These are phyloP conservation scores for Colletotrichum sansevieriae DNA, from an alignment of 2,329 filamentous ascomycete species.

Conservation along the genomic window DNA sequence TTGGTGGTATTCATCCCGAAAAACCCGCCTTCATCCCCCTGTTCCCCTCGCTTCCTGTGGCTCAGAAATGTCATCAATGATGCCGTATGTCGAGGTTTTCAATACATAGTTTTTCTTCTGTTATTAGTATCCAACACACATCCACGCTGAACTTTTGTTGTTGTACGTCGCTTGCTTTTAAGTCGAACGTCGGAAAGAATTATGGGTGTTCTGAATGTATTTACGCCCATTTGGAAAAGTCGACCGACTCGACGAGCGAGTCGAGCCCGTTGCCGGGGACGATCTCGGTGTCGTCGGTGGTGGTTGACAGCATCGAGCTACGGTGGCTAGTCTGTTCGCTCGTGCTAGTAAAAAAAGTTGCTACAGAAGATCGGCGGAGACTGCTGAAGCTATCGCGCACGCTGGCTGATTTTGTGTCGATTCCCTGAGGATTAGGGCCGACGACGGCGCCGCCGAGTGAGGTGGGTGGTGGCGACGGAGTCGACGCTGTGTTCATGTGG, in stretches of 20 bases:
- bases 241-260: slow-evolving; percentile 53
- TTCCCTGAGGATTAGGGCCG: slow-evolving; percentile 34
- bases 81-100: slow-evolving; percentile 18
- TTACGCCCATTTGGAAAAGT: slow-evolving; percentile 56
- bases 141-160: slow-evolving; percentile 14
- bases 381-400: slow-evolving; percentile 73
- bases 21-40: slow-evolving; percentile 22
- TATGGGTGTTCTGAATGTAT: background rate
- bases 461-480: slow-evolving; percentile 49
- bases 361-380: slow-evolving; percentile 73
- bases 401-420: slow-evolving; percentile 59
- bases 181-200: slow-evolving; percentile 11
- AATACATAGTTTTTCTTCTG: slow-evolving; percentile 9
- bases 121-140: slow-evolving; percentile 14
- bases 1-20: slow-evolving; percentile 39
- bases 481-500: slow-evolving; percentile 46
- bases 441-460: slow-evolving; percentile 49
- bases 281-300: slow-evolving; percentile 68
- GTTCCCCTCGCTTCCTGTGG: background rate
- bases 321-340: slow-evolving; percentile 70
- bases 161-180: slow-evolving; percentile 2
- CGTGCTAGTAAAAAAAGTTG: slow-evolving; percentile 72
- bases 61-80: slow-evolving; percentile 21
- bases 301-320: slow-evolving; percentile 67
- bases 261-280: slow-evolving; percentile 48